phyloP scores from a whole-genome alignment of 768 basidiomycete species.

The Arthromyces matolae region DNA sequence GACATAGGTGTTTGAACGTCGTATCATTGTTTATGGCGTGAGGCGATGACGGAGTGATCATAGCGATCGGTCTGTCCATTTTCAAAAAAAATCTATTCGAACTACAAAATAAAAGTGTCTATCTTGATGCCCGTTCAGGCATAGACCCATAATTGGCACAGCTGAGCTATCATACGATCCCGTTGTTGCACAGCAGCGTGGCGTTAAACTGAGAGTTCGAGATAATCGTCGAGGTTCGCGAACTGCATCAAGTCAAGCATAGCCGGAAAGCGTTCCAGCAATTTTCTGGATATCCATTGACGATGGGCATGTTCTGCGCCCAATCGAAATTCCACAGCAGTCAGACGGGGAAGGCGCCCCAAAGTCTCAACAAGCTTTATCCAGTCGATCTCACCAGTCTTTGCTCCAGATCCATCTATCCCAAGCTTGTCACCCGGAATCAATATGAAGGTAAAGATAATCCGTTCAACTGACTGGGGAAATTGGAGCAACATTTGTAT shows the following conservation, averaged over 20 bases:
- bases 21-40: no score
- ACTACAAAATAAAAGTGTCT: no score
- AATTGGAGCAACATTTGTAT: slow-evolving; percentile 5
- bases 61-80: no score
- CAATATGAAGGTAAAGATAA: slow-evolving; percentile 14
- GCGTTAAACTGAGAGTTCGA: no score
- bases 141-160: no score
- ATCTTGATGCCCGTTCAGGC: no score
- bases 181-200: no score
- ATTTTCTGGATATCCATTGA: slow-evolving; percentile 8
- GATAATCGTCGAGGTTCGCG: not conserved
- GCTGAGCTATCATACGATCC: no score
- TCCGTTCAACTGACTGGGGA: not conserved
- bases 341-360: not conserved
- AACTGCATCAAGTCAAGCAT: not conserved
- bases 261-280: slow-evolving; percentile 1
- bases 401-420: not conserved
- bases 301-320: slow-evolving; percentile 5
- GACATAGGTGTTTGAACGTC: no score
- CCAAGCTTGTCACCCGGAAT: slow-evolving; percentile 12
- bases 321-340: slow-evolving; percentile 3
- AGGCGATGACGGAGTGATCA: no score
- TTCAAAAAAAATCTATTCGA: no score
- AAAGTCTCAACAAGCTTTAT: slow-evolving; percentile 1
- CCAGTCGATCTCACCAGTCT: slow-evolving; percentile 3